A percentile compares a stretch with the other conserved stretches of the same genome.
These are phyloP conservation scores for Domatiomyces globalis DNA, from an alignment of 2,329 filamentous ascomycete genomes.

Conservation along the genomic window DNA sequence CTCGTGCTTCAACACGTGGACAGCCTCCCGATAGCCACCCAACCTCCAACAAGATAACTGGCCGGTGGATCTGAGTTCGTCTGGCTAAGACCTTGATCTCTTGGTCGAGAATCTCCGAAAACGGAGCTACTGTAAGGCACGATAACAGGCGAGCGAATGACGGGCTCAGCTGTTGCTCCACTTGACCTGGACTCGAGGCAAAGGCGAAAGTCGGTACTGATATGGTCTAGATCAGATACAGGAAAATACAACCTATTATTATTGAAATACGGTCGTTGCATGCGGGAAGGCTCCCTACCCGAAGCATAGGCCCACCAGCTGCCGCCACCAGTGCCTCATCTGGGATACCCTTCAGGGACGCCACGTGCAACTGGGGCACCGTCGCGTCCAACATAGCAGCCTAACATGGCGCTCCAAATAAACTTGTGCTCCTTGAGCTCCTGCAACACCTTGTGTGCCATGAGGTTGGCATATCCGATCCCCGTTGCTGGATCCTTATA, in stretches of 20 bases:
- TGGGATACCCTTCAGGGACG: conserved; percentile 62
- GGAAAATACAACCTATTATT: too few relatives aligned
- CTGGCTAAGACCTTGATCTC: neutral
- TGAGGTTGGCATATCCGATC: conserved; percentile 62
- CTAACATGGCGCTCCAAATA: conserved; percentile 67
- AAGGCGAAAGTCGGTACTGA: too few relatives aligned
- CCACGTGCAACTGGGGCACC: conserved; percentile 44
- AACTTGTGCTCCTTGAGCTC: conserved; percentile 72
- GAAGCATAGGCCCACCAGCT: neutral
- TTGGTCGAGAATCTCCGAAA: neutral
- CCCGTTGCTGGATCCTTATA: conserved; percentile 79
- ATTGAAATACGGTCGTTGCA: too few relatives aligned
- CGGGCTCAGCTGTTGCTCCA: neutral
- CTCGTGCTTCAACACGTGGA: neutral
- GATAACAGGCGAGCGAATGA: neutral
- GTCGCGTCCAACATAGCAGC: conserved; percentile 63
- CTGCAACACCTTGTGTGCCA: conserved; percentile 50
- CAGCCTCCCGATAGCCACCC: neutral
- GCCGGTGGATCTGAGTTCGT: neutral
- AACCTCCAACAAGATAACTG: neutral
- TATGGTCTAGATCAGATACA: too few relatives aligned
- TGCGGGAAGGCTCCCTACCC: neutral
- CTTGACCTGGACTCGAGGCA: neutral
- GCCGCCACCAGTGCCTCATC: neutral
- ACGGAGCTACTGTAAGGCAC: neutral